Base-by-base conservation (phyloP, 805 yeast genomes). In the Hanseniaspora taiwanica region DNA sequence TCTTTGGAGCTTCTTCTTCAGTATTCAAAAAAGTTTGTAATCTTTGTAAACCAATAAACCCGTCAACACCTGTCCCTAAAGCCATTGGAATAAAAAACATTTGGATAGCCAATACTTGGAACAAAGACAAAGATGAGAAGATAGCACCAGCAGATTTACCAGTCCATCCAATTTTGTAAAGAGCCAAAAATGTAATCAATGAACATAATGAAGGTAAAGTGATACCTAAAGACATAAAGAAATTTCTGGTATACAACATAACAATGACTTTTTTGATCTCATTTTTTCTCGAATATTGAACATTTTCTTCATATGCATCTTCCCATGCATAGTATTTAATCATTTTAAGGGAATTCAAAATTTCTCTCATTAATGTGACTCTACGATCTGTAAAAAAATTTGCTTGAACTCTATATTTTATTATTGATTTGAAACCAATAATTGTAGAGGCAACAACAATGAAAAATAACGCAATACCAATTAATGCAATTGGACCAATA, bases 271-370 rank as follows among this genome's bases (percentile, higher is more conserved):
- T 37, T 14, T 6, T 46, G 71, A 79, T 74, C 58, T 84, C 94
- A 20, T 63, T 56, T 1, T 49, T 48, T 52, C 95, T 69, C 27
- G 72, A 62, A 3, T 65, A 64, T 6, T 72, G 49, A 34, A 83
- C 69, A 36, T 70, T 56, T 10, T 66, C 55, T 40, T 66, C 64
- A 56, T 82, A 84, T 1, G 94, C 83, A 21, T 66, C 68, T 60
- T 85, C 94, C 94, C 94, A 84, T 1, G 89, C 79, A 54, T 84
- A 84, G 56, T 69, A 81, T 62, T 84, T 84, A 60, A 84, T 80
- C 55, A 79, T 69, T 49, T 74, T 78, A 60, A 78, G 69, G 50
- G 74, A 71, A 46, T 66, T 69, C 45, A 78, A 59, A 24, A 76
- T 70, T 53, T 78, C 86, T 51, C 78, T 74, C 54, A 78, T 69